These are phyloP conservation scores for Tagetes patula DNA, from an alignment of 129 eudicot genomes.

Conservation along the genomic window DNA sequence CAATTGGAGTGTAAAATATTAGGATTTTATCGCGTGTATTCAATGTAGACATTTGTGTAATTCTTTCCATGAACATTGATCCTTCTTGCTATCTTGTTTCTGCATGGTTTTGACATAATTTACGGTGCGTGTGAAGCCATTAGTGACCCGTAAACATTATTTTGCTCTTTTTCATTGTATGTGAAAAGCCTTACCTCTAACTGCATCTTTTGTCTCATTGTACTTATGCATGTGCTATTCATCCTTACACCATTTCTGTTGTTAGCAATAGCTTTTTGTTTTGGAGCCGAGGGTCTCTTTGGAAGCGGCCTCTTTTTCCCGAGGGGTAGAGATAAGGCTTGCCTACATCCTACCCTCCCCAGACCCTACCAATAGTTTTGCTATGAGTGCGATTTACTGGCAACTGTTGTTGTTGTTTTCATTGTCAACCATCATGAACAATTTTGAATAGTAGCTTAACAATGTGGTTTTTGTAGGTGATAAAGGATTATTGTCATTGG, in stretches of 20 bases:
- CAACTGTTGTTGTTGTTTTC: neutral
- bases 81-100: neutral
- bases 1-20: neutral
- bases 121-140: neutral
- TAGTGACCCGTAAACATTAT: neutral
- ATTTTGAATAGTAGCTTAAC: neutral
- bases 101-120: neutral
- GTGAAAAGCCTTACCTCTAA: no score
- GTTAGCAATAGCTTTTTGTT: no score
- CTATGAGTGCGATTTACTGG: no score
- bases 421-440: neutral
- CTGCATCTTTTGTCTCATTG: no score
- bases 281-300: no score
- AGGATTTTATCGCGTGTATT: constrained; percentile 4
- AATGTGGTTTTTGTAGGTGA: constrained; percentile 47
- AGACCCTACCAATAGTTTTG: no score
- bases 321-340: no score
- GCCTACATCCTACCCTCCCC: no score
- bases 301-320: no score
- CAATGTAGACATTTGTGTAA: neutral
- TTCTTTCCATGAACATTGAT: neutral
- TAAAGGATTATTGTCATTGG: constrained; percentile 59
- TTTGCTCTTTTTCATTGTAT: neutral
- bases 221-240: no score
- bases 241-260: no score